These are phyloP conservation scores for Funneliformis mosseae DNA, from an alignment of 192 early-diverging fungal genomes.

Conservation along the genomic window DNA sequence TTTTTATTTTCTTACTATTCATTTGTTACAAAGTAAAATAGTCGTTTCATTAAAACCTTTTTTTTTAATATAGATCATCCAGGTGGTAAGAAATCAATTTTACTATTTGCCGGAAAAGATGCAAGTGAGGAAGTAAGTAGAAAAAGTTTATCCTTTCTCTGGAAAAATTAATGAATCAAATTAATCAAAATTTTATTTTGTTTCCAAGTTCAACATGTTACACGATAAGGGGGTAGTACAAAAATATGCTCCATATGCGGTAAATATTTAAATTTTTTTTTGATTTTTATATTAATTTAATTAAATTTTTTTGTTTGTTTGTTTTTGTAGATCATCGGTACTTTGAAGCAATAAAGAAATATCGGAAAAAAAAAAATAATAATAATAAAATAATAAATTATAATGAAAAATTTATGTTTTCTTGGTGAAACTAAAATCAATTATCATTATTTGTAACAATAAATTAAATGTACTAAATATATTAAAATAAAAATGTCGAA, in stretches of 20 bases:
- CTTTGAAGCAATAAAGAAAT: neutral
- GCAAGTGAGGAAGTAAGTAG: constrained; percentile 74
- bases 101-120: constrained; percentile 84
- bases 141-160: neutral
- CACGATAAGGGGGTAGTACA: constrained; percentile 44
- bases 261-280: neutral
- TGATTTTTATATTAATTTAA: neutral
- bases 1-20: neutral
- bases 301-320: neutral
- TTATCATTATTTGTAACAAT: too few species aligned
- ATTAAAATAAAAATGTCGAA: too few species aligned
- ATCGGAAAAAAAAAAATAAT: too few species aligned
- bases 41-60: neutral
- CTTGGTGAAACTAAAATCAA: too few species aligned
- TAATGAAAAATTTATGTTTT: too few species aligned
- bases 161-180: neutral
- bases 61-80: constrained; percentile 61
- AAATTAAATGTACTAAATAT: too few species aligned
- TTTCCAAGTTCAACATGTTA: neutral
- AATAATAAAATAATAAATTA: too few species aligned
- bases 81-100: constrained; percentile 83
- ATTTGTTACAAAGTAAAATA: neutral
- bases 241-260: constrained; percentile 60
- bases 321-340: neutral
- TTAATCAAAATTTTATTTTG: neutral